Evolutionary conservation across 257 asterid genomes (phyloP).

Genomic region (Apocynum venetum): DNA sequence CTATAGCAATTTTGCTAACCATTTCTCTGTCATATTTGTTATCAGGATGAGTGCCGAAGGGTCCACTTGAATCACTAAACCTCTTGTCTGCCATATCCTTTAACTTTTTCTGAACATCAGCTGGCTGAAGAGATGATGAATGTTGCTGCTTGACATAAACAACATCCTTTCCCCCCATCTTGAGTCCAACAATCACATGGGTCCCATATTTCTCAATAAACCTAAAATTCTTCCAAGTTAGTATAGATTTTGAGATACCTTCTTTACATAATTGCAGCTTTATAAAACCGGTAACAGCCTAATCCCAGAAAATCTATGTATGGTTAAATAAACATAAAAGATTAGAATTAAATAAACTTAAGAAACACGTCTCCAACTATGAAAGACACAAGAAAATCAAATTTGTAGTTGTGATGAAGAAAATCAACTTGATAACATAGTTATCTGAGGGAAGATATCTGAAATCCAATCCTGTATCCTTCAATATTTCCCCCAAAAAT

Average conservation of each 20-base stretch:
- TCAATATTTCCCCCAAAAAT: not conserved
- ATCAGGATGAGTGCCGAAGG: conserved; percentile 32
- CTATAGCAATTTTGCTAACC: conserved; percentile 31
- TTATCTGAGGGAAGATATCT: not conserved
- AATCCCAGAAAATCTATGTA: not conserved
- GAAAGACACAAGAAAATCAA: not conserved
- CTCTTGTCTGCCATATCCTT: conserved; percentile 78
- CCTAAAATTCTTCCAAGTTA: conserved; percentile 28
- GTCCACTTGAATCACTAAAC: conserved; percentile 46
- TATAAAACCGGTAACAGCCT: not conserved
- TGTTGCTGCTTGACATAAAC: conserved; percentile 65
- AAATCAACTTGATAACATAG: not conserved
- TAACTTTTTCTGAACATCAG: conserved; percentile 56
- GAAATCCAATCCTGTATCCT: not conserved
- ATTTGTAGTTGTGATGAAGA: not conserved
- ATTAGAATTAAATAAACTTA: not conserved
- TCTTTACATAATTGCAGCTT: not conserved
- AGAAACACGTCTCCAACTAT: not conserved
- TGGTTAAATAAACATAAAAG: not conserved
- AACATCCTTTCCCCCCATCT: conserved; percentile 82
- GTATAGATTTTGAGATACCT: not conserved
- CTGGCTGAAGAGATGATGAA: conserved; percentile 56
- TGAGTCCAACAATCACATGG: conserved; percentile 76
- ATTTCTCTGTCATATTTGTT: conserved; percentile 34
- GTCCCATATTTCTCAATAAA: conserved; percentile 76